Conservation (phyloP, 2,329 filamentous ascomycete genomes). For the Cryphonectria japonica region DNA sequence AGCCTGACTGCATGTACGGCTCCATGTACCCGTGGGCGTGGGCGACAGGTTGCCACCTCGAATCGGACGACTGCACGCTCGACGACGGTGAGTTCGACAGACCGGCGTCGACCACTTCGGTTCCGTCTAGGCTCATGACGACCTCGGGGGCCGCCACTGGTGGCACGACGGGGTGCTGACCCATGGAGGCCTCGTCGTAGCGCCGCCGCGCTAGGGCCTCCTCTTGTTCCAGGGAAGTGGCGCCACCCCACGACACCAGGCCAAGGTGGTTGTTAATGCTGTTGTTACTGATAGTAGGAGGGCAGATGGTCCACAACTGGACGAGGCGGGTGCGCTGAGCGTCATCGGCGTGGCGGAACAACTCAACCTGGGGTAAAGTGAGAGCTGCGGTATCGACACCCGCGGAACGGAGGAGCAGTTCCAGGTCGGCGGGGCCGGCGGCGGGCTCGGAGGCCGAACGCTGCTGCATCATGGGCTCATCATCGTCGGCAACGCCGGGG, state of each 20-base stretch:
- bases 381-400: constrained; percentile 72
- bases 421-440: constrained; percentile 53
- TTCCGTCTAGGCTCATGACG: constrained; percentile 59
- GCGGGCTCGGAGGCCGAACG: constrained; percentile 51
- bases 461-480: constrained; percentile 32
- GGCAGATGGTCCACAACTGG: constrained; percentile 84
- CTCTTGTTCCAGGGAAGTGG: constrained; percentile 60
- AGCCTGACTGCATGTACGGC: constrained; percentile 84
- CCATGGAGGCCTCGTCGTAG: constrained; percentile 49
- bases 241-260: constrained; percentile 53
- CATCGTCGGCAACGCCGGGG: constrained; percentile 36
- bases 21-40: constrained; percentile 59
- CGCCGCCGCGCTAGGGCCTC: constrained; percentile 63
- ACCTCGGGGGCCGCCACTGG: constrained; percentile 34
- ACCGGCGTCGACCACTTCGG: constrained; percentile 32
- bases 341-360: constrained; percentile 76
- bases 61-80: constrained; percentile 54
- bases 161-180: background rate
- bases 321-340: constrained; percentile 75
- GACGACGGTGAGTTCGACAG: constrained; percentile 33
- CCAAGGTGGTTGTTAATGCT: constrained; percentile 58
- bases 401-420: constrained; percentile 64
- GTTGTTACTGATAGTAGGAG: constrained; percentile 54
- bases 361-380: constrained; percentile 73
- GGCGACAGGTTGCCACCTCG: constrained; percentile 50